Evolutionary conservation across 2,329 filamentous ascomycete genomes (phyloP).

Genomic region (Trichophyton verrucosum): DNA sequence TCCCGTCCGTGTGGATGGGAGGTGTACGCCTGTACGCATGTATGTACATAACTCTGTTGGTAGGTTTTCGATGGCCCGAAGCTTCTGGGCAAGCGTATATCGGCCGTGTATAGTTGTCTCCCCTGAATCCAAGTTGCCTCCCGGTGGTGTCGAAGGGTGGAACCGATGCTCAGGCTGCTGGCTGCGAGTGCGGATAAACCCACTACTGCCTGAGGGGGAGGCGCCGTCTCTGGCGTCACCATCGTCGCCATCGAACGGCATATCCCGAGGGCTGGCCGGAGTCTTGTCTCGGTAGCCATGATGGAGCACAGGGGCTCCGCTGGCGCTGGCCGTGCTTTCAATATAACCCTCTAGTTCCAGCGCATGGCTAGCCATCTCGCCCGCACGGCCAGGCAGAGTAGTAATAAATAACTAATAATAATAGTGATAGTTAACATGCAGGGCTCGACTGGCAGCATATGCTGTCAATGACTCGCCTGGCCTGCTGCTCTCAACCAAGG

Average conservation of each 20-base stretch:
- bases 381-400: background rate
- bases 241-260: background rate
- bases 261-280: background rate
- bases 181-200: background rate
- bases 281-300: no score
- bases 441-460: no score
- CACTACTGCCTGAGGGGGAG: background rate
- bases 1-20: background rate
- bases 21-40: no score
- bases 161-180: background rate
- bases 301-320: background rate
- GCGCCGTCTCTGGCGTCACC: background rate
- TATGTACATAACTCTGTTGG: background rate
- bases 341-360: background rate
- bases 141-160: background rate
- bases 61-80: background rate
- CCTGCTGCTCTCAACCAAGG: background rate
- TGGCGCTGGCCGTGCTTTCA: background rate
- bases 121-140: background rate
- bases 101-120: background rate
- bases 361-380: background rate
- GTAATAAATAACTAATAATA: background rate
- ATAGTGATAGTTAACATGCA: no score
- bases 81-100: background rate
- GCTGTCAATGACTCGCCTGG: background rate